Evolutionary conservation across 768 basidiomycete genomes (phyloP).

Genomic region (Leccinum variicolor): DNA sequence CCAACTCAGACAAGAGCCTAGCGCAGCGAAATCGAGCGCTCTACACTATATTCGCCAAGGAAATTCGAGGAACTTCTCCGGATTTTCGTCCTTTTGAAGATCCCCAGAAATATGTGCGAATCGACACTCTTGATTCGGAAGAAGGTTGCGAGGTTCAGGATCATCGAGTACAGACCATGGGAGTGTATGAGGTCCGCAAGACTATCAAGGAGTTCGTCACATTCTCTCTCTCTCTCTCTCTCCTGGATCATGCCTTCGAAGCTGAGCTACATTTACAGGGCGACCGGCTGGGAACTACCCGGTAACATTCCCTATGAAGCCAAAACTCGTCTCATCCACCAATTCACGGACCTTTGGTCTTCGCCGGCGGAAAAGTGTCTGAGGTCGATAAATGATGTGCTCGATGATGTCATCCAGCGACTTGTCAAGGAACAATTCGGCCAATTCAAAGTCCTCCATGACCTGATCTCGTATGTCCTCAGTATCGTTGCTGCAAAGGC

Average conservation of each 20-base stretch:
- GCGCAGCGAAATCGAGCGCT: slow-evolving; percentile 33
- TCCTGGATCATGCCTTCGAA: not conserved
- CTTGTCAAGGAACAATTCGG: slow-evolving; percentile 37
- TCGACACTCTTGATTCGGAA: slow-evolving; percentile 13
- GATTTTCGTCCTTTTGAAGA: slow-evolving; percentile 37
- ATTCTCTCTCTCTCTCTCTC: not conserved
- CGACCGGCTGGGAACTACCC: slow-evolving; percentile 42
- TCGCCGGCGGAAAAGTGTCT: slow-evolving; percentile 35
- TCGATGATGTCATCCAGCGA: slow-evolving; percentile 27
- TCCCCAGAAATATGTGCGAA: slow-evolving; percentile 1
- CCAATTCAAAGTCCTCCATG: slow-evolving; percentile 35
- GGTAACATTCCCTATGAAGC: slow-evolving; percentile 40
- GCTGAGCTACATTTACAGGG: slow-evolving; percentile 23
- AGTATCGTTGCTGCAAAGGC: not conserved
- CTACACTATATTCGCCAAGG: slow-evolving; percentile 33
- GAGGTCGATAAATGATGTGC: slow-evolving; percentile 28
- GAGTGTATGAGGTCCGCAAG: slow-evolving; percentile 33
- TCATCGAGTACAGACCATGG: slow-evolving; percentile 16
- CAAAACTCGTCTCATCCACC: slow-evolving; percentile 34
- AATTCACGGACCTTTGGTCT: slow-evolving; percentile 36
- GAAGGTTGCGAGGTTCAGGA: not conserved
- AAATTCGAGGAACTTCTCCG: slow-evolving; percentile 38
- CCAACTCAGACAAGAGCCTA: slow-evolving; percentile 32
- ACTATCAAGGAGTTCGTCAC: slow-evolving; percentile 34
- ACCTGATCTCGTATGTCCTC: slow-evolving; percentile 33